These are phyloP conservation scores for Rhododendron ovatum DNA, from an alignment of 148 eudicot species.

Conservation along the genomic window DNA sequence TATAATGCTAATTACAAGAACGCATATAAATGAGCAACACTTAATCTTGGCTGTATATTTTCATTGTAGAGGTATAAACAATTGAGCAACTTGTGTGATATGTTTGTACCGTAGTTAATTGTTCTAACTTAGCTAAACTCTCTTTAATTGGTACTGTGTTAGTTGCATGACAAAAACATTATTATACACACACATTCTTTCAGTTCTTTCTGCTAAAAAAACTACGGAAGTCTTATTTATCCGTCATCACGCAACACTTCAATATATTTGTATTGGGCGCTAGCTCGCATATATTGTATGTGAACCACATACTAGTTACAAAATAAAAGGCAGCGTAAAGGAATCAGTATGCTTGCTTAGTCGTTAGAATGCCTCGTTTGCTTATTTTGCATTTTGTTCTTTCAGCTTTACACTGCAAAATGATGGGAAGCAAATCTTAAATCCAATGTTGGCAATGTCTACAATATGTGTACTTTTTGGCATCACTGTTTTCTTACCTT, in stretches of 20 bases:
- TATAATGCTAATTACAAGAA: background rate
- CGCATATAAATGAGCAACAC: background rate
- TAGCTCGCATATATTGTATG: background rate
- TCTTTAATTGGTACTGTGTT: background rate
- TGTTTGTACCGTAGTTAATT: too few relatives aligned
- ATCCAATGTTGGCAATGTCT: constrained; percentile 1
- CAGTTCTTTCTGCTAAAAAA: background rate
- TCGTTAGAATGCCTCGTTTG: background rate
- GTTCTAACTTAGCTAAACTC: too few relatives aligned
- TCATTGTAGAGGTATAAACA: background rate
- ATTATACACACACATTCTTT: too few relatives aligned
- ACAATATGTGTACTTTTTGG: background rate
- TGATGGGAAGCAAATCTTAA: background rate
- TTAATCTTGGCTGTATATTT: background rate
- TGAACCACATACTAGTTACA: background rate
- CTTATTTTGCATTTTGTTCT: background rate
- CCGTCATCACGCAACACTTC: background rate
- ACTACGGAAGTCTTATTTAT: background rate
- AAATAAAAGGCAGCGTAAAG: background rate
- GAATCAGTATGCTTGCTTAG: background rate
- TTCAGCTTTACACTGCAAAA: background rate
- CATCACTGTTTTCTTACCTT: background rate
- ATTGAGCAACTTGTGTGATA: background rate
- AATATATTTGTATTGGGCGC: background rate
- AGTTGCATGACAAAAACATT: background rate